Base-by-base conservation (phyloP, 2,329 filamentous ascomycete genomes). In the Fusarium floridanum region DNA sequence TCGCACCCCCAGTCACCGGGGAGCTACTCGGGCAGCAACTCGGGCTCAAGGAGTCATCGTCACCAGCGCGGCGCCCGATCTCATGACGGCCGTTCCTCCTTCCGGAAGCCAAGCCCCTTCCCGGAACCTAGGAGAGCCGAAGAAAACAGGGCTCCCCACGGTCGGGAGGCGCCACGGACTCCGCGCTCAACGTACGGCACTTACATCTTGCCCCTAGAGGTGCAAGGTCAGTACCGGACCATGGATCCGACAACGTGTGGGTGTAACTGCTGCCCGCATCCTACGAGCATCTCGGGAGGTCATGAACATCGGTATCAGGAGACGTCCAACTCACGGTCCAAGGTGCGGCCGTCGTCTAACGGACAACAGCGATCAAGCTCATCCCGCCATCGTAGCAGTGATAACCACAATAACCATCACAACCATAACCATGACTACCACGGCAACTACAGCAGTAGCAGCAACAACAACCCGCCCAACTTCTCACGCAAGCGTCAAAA, bases 181-280 rank as follows among this genome's bases (percentile, higher is more conserved):
- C 16, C 48, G n/a, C 39, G 29, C 5, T 64, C 66, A 27, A 79
- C 72, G 0, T 76, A 77, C 5, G 76, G 76, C 14, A 77, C 77
- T 24, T 79, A 77, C 67, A 73, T 76, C 36, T 56, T 66, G 29
- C 73, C 74, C 3, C 55, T 78, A 11, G 66, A 77, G n/a, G 45
- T 48, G 27, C 45, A 20, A 50, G 71, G 74, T 14, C 39, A 56
- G 48, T 71, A 77, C 61, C 64, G 43, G 22, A 78, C 56, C 55
- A 55, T 64, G 61, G 76, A 79, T 27, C 77, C 76, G 48, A 78
- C 70, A 20, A 69, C 41, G 12, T 78, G 75, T 61, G 61, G 56
- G 27, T 78, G 76, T 67, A 74, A 64, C 59, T 78, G 75, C 45
- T 78, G 77, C 29, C 77, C 77, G 14, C 77, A 78, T 66, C 77